Percentiles rank a stretch among this genome's conserved stretches.
phyloP scores from a whole-genome alignment of 2,329 filamentous ascomycete species.

The Aspergillus brunneoviolaceus region DNA sequence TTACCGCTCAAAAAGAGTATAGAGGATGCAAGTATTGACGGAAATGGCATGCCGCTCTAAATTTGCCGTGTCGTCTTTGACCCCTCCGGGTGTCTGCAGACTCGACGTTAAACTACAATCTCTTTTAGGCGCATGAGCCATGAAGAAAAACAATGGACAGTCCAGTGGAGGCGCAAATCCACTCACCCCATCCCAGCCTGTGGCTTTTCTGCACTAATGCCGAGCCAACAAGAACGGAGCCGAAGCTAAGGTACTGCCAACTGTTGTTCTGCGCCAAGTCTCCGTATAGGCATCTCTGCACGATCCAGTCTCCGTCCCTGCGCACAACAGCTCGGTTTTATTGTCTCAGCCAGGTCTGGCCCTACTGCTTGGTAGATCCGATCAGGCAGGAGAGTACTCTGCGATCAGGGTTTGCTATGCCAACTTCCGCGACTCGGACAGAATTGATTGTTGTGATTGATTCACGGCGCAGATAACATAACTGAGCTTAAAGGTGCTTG shows the following conservation, averaged over 20 bases:
- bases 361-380: background rate
- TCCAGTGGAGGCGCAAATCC: background rate
- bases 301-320: background rate
- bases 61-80: background rate
- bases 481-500: background rate
- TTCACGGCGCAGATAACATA: background rate
- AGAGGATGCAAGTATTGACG: background rate
- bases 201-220: slow-evolving; percentile 7
- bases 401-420: background rate
- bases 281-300: slow-evolving; percentile 4
- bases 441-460: background rate
- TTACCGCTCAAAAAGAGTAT: background rate
- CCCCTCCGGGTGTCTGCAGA: slow-evolving; percentile 1
- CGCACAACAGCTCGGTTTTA: background rate
- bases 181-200: background rate
- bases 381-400: background rate
- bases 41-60: background rate
- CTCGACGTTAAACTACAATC: slow-evolving; percentile 2
- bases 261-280: slow-evolving; percentile 8
- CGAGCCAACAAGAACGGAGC: slow-evolving; percentile 8
- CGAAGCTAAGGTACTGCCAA: slow-evolving; percentile 8
- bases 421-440: background rate
- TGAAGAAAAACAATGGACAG: background rate
- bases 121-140: background rate
- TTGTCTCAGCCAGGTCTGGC: background rate